Evolutionary conservation across 1,139 yeast species (phyloP), one percentile per base, ranked within the genome.

Genomic region (Hansenula lynferdii): DNA sequence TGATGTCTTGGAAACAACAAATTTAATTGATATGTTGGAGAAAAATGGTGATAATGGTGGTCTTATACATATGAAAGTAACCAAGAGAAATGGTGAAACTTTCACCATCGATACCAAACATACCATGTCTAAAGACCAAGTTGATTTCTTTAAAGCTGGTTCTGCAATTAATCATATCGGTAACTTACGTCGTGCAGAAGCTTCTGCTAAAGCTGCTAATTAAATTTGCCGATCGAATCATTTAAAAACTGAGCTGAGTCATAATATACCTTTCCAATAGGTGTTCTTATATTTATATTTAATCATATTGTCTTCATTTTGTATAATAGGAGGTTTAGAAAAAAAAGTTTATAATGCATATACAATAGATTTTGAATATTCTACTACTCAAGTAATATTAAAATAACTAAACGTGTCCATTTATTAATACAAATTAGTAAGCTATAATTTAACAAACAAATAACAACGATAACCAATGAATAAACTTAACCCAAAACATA

Each of bases 141-240:
- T 92, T 42, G 95, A 85, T 49, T 92, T 92, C 67, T 92, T 90
- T 77, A 89, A 82, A 65, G 97, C 97, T 34, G 98, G 98, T 41
- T 85, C 96, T 41, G 98, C 98, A 31, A 87, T 92, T 58, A 90
- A 90, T 65, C 78, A 80, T 65, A 92, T 92, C 60, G 96, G 97
- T 52, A 75, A 81, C 60, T 62, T 72, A 42, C 63, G 64, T 45
- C 62, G 61, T 50, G 52, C 55, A 26, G 54, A 51, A 36, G 35
- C 38, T 25, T 38, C 37, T 28, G 27, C 18, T 15, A 24, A 33
- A 5, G 26, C 26, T 12, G n/a, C n/a, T n/a, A n/a, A n/a, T n/a
- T n/a, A n/a, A n/a, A n/a, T n/a, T n/a, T n/a, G n/a, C n/a, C n/a
- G n/a, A n/a, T n/a, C n/a, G n/a, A n/a, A n/a, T n/a, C n/a, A n/a